A percentile compares a stretch with the other conserved stretches of the same genome.
Conservation (phyloP, 495 filamentous ascomycete species). For the Xylaria bambusicola region DNA sequence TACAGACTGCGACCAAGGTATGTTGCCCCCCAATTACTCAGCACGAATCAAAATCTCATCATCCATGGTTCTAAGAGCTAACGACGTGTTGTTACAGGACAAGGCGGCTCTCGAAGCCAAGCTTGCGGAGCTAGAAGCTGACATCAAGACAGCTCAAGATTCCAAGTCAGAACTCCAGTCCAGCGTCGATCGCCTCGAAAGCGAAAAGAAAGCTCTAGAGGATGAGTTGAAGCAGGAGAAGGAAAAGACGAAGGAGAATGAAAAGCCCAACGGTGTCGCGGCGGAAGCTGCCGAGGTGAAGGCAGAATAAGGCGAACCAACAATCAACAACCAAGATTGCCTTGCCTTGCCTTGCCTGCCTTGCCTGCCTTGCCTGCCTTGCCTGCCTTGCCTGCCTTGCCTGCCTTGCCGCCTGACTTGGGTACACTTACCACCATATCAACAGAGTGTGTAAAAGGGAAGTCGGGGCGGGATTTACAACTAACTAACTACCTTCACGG, state of each 20-base stretch:
- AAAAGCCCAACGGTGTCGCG: conserved; percentile 7
- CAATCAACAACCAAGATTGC: background rate
- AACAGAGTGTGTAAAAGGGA: too few relatives aligned
- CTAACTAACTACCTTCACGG: too few relatives aligned
- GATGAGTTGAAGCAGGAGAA: conserved; percentile 1
- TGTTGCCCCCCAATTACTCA: background rate
- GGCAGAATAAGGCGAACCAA: background rate
- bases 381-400: too few relatives aligned
- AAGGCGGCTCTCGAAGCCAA: conserved; percentile 14
- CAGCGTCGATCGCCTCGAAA: conserved; percentile 1
- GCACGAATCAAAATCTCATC: too few relatives aligned
- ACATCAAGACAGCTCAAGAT: conserved; percentile 8
- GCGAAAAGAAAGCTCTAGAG: conserved; percentile 13
- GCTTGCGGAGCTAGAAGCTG: conserved; percentile 10
- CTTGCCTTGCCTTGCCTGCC: too few relatives aligned
- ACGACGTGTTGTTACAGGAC: conserved; percentile 10
- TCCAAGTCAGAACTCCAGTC: conserved; percentile 15
- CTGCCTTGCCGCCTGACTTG: too few relatives aligned
- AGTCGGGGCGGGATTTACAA: too few relatives aligned
- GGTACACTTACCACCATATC: too few relatives aligned
- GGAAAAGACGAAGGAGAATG: too few relatives aligned
- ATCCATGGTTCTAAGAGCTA: background rate
- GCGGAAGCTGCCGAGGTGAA: conserved; percentile 2
- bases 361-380: too few relatives aligned
- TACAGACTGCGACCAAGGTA: conserved; percentile 10